Conservation (phyloP, 257 asterid species). For the Rauvolfia tetraphylla region DNA sequence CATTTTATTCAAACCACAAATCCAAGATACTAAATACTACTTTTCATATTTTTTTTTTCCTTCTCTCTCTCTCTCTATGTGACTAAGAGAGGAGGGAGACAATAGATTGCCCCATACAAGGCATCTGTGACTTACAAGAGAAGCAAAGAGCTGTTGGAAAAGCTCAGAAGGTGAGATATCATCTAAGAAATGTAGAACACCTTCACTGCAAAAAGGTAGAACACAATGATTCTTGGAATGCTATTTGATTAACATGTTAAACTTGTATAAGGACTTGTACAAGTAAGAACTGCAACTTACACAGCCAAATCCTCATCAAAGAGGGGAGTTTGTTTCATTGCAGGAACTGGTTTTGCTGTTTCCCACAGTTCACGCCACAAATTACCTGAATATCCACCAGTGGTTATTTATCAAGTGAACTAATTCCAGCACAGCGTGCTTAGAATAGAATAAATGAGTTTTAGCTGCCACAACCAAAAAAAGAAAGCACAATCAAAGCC, state of each 20-base stretch:
- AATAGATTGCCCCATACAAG: conserved; percentile 5
- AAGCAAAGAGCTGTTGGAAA: conserved; percentile 79
- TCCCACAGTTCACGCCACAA: conserved; percentile 99
- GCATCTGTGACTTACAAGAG: conserved; percentile 59
- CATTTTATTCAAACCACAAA: background rate
- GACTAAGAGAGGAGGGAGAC: background rate
- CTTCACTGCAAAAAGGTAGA: conserved; percentile 58
- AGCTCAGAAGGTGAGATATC: conserved; percentile 71
- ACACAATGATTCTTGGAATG: conserved; percentile 15
- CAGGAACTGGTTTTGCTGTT: conserved; percentile 90
- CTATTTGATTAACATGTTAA: conserved; percentile 4
- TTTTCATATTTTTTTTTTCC: background rate
- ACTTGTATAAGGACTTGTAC: background rate
- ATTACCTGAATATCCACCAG: conserved; percentile 57
- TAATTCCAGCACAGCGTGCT: background rate
- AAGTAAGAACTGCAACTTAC: conserved; percentile 47
- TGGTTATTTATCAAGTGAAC: conserved; percentile 16
- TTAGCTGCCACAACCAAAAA: background rate
- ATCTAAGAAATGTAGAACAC: conserved; percentile 66
- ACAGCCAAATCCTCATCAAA: conserved; percentile 97
- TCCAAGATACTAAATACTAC: background rate
- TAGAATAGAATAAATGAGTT: background rate
- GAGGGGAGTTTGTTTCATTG: conserved; percentile 85
- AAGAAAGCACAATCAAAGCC: background rate
- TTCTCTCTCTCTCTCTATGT: background rate